Percentiles rank a stretch among this genome's conserved stretches.
Conservation (phyloP, 768 basidiomycete genomes). For the Leccinellum luteum region DNA sequence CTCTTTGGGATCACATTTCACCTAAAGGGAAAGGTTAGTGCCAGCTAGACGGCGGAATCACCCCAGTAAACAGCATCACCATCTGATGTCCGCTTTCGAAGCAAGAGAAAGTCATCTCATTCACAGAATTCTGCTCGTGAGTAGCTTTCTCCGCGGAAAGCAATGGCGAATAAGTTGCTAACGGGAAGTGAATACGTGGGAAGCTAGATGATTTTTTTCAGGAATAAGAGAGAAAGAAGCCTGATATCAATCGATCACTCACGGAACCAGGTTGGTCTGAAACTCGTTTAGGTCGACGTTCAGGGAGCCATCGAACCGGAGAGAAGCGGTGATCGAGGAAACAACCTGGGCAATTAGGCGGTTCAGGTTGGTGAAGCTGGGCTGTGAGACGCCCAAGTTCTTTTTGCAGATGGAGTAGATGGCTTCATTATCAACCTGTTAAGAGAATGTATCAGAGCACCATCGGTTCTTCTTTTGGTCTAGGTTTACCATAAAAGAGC, state of each 20-base stretch:
- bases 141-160: slow-evolving; percentile 93
- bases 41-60: slow-evolving; percentile 1
- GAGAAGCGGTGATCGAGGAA: slow-evolving; percentile 94
- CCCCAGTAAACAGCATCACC: slow-evolving; percentile 42
- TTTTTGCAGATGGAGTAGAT: slow-evolving; percentile 99
- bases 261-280: slow-evolving; percentile 98
- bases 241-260: slow-evolving; percentile 35
- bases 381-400: slow-evolving; percentile 79
- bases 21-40: slow-evolving; percentile 22
- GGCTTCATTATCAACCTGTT: slow-evolving; percentile 95
- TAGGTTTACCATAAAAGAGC: slow-evolving; percentile 89
- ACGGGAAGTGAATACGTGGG: slow-evolving; percentile 98
- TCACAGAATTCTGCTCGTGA: slow-evolving; percentile 96
- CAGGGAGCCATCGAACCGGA: slow-evolving; percentile 95
- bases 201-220: slow-evolving; percentile 51
- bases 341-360: slow-evolving; percentile 98
- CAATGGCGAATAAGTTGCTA: slow-evolving; percentile 94
- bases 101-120: slow-evolving; percentile 98
- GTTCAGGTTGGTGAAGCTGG: slow-evolving; percentile 93
- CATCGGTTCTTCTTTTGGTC: neutral
- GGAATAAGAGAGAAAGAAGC: neutral
- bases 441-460: slow-evolving; percentile 7
- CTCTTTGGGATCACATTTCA: slow-evolving; percentile 92
- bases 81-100: slow-evolving; percentile 97
- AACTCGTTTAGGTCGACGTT: slow-evolving; percentile 98